These are phyloP conservation scores for Astrocystis sublimbata DNA, from an alignment of 495 filamentous ascomycete species.

Conservation along the genomic window DNA sequence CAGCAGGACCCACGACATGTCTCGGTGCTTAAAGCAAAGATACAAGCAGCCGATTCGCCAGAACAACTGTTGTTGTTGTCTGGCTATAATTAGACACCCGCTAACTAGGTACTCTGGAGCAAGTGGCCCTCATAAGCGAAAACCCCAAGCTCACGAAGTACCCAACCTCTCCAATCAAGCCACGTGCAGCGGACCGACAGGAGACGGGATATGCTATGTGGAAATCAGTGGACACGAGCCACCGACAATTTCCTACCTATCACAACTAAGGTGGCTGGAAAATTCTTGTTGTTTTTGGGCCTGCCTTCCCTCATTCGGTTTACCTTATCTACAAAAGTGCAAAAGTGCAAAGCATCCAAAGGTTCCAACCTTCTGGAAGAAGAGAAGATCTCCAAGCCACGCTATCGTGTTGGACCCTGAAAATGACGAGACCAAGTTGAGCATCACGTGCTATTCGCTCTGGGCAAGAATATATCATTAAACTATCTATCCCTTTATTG, in stretches of 20 bases:
- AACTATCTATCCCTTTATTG: neutral
- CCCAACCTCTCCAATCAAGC: conserved; percentile 10
- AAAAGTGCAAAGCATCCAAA: neutral
- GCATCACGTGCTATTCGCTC: conserved; percentile 4
- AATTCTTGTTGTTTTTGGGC: neutral
- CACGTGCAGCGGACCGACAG: conserved; percentile 2
- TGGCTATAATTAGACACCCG: conserved; percentile 14
- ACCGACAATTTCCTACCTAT: neutral
- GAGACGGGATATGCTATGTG: no score
- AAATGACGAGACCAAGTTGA: neutral
- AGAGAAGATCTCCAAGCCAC: neutral
- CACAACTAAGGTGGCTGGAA: neutral
- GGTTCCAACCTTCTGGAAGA: neutral
- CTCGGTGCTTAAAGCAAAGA: neutral
- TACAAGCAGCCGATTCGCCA: conserved; percentile 10
- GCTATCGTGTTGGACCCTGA: conserved; percentile 7
- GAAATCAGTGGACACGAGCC: neutral
- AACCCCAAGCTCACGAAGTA: conserved; percentile 1
- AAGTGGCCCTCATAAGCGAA: conserved; percentile 6
- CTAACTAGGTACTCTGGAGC: conserved; percentile 3
- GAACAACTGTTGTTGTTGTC: neutral
- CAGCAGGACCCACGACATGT: neutral
- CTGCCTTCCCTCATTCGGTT: neutral
- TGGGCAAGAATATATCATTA: neutral
- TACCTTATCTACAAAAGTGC: neutral